Evolutionary conservation across 805 yeast species (phyloP), one percentile per base, ranked within the genome.

Genomic region (Cyberlindnera maritima): DNA sequence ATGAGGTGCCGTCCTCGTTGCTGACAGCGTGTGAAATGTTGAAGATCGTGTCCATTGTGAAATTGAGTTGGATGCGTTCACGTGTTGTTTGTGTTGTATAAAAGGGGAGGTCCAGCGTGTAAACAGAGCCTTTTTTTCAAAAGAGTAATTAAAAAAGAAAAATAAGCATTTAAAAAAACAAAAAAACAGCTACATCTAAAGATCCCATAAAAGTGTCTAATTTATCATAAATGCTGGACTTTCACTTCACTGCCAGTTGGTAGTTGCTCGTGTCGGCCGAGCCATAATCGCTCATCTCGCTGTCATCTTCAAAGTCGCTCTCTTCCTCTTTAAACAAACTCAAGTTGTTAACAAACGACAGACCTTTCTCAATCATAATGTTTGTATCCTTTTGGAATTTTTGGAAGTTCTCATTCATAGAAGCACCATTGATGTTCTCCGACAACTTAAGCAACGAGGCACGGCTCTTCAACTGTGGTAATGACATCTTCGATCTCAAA

Each of bases 311-410:
- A 17, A 28, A 39, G 21, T 37, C 62, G 62, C 39, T 59, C 58
- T 36, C 62, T 19, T 62, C 59, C 11, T 62, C 61, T 2, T 58
- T 57, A 41, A 67, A 45, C 40, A 53, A 56, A 13, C 66, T 62
- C 41, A 63, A 29, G 25, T 39, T 55, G 35, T 50, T 57, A 6
- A 59, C 54, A 31, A 55, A 56, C 3, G 48, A 47, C 17, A 52
- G 6, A 18, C 63, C 58, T 29, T 54, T 53, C 18, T 47, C 59
- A 21, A 59, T 29, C 17, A 59, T 43, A 2, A 21, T 11, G 25
- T 56, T 58, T 13, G 63, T 55, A 19, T 60, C 63, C 26, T 50
- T 55, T 41, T 58, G 62, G 9, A 60, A 32, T 25, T 46, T 58
- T 31, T 56, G 59, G 33, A 56, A 43, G 36, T 54, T 58, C 10